Evolutionary conservation across 2,329 filamentous ascomycete genomes (phyloP).

Genomic region (Trichothecium sympodiale): DNA sequence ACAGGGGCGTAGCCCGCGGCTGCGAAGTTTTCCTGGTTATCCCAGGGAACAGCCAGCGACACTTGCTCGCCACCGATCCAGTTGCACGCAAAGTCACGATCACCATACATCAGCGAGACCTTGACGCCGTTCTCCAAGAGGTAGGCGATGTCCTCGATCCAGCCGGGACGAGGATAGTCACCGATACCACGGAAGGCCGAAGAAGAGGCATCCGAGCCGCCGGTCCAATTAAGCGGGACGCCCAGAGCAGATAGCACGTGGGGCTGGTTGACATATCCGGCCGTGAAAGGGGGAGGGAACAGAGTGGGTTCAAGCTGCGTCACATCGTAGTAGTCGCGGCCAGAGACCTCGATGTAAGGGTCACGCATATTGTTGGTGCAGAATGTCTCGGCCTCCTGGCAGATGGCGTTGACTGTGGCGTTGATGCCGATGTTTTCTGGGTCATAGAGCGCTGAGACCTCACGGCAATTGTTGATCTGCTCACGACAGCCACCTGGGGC

Average conservation of each 20-base stretch:
- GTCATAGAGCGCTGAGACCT: constrained; percentile 7
- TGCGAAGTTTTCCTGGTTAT: constrained; percentile 26
- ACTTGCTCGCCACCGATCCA: constrained; percentile 56
- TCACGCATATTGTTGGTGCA: constrained; percentile 6
- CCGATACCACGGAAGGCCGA: constrained; percentile 6
- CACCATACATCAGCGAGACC: constrained; percentile 56
- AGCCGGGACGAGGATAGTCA: constrained; percentile 11
- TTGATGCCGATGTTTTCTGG: constrained; percentile 8
- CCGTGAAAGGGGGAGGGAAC: constrained; percentile 8
- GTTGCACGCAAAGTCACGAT: constrained; percentile 53
- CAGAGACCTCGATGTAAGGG: constrained; percentile 8
- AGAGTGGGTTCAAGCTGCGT: constrained; percentile 9
- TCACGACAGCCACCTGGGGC: constrained; percentile 6
- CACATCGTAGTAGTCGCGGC: constrained; percentile 11
- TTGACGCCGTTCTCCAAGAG: constrained; percentile 49
- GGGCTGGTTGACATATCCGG: constrained; percentile 9
- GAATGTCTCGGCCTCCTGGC: constrained; percentile 7
- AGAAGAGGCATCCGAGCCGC: constrained; percentile 5
- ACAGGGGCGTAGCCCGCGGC: constrained; percentile 53
- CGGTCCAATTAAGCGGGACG: constrained; percentile 6
- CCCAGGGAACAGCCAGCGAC: constrained; percentile 33
- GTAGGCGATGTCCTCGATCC: constrained; percentile 32
- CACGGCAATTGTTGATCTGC: constrained; percentile 10
- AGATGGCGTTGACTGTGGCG: constrained; percentile 7
- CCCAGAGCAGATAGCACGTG: constrained; percentile 4